Evolutionary conservation across 75 land plant genomes (phyloP), one percentile per base, ranked within the genome.

Genomic region (Pinus taeda): DNA sequence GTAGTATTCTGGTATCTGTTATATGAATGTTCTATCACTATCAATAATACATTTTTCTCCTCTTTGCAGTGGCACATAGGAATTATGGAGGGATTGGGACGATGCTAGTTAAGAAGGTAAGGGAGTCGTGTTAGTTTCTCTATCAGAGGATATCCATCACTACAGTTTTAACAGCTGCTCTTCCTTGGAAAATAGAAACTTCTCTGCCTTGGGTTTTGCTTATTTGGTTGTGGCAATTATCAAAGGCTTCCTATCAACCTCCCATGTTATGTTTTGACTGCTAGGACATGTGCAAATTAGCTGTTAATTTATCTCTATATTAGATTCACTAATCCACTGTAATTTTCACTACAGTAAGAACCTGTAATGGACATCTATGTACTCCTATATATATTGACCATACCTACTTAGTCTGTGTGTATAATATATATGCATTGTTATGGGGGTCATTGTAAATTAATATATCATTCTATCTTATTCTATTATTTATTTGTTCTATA

Each of bases 61-160:
- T 78, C 22, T 11, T 30, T 75, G 66, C 85, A 86, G 88, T 63
- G 71, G 86, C 86, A 59, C 88, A 86, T 75, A 59, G 73, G 56
- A 80, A 77, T 21, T 86, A 84, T 78, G 88, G 73, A 56, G 88
- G 88, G 12, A 86, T 86, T 14, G 88, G 88, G 60, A 86, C 88
- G 39, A 76, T 86, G 26, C 76, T 86, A 24, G 88, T 86, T 57
- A 86, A 84, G 59, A 84, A 85, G 87, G 88, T 85, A 66, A 57
- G 45, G 20, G 24, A 30, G 9, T 67, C 37, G 29, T 66, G n/a
- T 76, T 42, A 26, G 18, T 0, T 11, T n/a, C 72, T 36, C 33
- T n/a, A 20, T 39, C 24, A 30, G 4, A 14, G 15, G 20, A 70
- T 64, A 37, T 26, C 33, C 15, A 26, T 64, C 37, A 64, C n/a